These are phyloP conservation scores for Drechslerella dactyloides DNA, from an alignment of 2,329 filamentous ascomycete species.

Conservation along the genomic window DNA sequence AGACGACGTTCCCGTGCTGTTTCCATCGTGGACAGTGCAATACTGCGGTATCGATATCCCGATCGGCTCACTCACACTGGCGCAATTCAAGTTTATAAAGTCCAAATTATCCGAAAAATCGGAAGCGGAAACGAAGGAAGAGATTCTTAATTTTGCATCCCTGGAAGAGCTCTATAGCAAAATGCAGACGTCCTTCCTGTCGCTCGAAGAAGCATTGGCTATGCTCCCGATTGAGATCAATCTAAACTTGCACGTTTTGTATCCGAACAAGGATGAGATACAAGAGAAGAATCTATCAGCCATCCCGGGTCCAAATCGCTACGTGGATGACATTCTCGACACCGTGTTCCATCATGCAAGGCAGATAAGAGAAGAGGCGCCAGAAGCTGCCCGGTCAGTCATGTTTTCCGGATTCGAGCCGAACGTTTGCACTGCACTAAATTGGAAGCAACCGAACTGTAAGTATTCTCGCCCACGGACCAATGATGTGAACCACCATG, in stretches of 20 bases:
- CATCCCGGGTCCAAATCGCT: constrained; percentile 80
- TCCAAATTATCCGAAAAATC: constrained; percentile 49
- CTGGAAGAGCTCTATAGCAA: constrained; percentile 73
- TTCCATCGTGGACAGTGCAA: constrained; percentile 80
- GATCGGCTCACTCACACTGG: constrained; percentile 76
- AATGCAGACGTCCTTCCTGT: constrained; percentile 77
- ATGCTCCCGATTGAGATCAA: constrained; percentile 80
- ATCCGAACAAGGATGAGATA: constrained; percentile 79
- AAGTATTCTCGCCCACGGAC: constrained; percentile 56
- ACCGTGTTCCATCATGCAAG: constrained; percentile 92
- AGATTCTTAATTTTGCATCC: constrained; percentile 36
- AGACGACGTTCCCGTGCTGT: constrained; percentile 84
- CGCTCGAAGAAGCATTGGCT: constrained; percentile 76
- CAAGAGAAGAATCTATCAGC: constrained; percentile 72
- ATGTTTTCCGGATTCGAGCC: constrained; percentile 94
- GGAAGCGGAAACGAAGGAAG: constrained; percentile 27
- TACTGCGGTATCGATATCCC: constrained; percentile 80
- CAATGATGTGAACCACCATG: constrained; percentile 2
- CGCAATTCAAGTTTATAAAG: constrained; percentile 66
- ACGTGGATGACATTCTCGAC: constrained; percentile 80
- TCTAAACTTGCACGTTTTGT: constrained; percentile 89
- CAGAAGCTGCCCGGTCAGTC: constrained; percentile 79
- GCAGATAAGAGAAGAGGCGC: constrained; percentile 68
- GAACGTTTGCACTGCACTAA: constrained; percentile 87
- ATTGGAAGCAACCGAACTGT: constrained; percentile 99